phyloP scores from a whole-genome alignment of 2,329 filamentous ascomycete genomes.

The Mollisiaceae sp. region DNA sequence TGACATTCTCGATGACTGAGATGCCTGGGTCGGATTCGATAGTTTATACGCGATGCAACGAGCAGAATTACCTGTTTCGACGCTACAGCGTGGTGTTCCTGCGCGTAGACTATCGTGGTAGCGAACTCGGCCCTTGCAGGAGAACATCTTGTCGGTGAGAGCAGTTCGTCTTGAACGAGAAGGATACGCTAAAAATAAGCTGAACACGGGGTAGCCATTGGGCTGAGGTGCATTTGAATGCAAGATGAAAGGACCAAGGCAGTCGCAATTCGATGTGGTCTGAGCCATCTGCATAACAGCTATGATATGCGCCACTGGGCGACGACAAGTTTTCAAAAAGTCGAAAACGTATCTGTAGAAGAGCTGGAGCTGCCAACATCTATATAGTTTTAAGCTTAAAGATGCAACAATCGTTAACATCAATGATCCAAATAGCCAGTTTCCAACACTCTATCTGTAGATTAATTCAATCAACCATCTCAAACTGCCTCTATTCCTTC shows the following conservation, averaged over 20 bases:
- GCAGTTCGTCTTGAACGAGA: not conserved
- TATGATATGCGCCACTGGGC: not conserved
- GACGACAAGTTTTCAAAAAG: not conserved
- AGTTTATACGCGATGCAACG: not conserved
- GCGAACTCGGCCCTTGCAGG: not conserved
- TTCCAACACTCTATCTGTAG: not conserved
- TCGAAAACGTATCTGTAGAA: not conserved
- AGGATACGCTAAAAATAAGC: not conserved
- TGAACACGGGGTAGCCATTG: not conserved
- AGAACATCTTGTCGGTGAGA: not conserved
- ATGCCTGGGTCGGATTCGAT: conserved; percentile 1
- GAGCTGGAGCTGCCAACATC: not conserved
- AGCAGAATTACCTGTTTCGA: not conserved
- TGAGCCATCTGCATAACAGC: not conserved
- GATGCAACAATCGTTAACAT: not conserved
- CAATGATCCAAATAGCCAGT: not conserved
- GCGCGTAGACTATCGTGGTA: not conserved
- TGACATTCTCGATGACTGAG: not conserved
- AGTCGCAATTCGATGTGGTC: not conserved
- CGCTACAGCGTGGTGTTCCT: not conserved
- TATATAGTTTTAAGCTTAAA: conserved; percentile 2
- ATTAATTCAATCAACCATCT: conserved; percentile 6
- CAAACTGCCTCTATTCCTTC: not conserved
- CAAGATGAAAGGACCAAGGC: conserved; percentile 3
- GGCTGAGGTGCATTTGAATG: not conserved